Evolutionary conservation across 2,329 filamentous ascomycete genomes (phyloP).

Genomic region (Fusarium solani-melongenae): DNA sequence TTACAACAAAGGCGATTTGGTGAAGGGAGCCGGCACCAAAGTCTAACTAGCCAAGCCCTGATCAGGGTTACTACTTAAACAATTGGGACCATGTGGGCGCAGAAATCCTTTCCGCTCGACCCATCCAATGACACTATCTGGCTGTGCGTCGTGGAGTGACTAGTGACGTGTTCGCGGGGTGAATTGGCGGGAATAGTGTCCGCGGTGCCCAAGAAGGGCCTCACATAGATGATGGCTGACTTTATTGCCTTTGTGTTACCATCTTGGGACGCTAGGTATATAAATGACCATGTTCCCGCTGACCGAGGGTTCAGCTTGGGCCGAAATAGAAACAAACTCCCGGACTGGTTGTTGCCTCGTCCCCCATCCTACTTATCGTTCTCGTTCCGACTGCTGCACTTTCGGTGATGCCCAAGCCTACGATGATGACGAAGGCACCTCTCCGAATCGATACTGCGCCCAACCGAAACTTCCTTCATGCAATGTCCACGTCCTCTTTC

Average conservation of each 20-base stretch:
- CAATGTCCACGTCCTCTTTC: conserved; percentile 57
- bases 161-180: conserved; percentile 20
- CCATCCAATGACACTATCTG: conserved; percentile 7
- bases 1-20: conserved; percentile 62
- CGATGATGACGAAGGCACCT: conserved; percentile 38
- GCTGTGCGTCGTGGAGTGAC: conserved; percentile 5
- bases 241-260: neutral
- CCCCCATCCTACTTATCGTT: neutral
- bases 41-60: conserved; percentile 11
- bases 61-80: neutral
- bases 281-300: neutral
- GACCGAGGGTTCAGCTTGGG: neutral
- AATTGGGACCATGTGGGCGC: neutral
- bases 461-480: conserved; percentile 59
- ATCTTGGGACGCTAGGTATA: neutral
- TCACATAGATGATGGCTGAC: neutral
- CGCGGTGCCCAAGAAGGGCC: conserved; percentile 6
- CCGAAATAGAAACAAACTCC: neutral
- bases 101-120: neutral
- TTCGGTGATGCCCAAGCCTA: conserved; percentile 6
- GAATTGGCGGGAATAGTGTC: neutral
- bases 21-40: conserved; percentile 56
- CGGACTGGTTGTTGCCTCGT: neutral
- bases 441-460: conserved; percentile 60
- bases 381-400: neutral